phyloP scores from a whole-genome alignment of 2,329 filamentous ascomycete species.

The Fusarium annulatum region DNA sequence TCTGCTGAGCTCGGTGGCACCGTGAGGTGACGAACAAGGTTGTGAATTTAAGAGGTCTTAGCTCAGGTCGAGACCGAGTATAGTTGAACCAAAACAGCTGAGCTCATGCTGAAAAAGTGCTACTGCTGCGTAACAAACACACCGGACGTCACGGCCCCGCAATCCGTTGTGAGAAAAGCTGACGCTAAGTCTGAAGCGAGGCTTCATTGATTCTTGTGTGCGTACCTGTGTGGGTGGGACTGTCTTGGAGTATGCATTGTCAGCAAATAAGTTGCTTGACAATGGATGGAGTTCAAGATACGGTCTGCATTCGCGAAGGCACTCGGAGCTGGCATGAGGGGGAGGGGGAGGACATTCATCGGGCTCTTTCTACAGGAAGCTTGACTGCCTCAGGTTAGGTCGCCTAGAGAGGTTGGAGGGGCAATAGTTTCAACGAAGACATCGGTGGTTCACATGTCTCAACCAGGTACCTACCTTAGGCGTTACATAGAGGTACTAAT shows the following conservation, averaged over 20 bases:
- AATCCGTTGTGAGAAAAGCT: conserved; percentile 19
- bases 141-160: conserved; percentile 36
- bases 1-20: background rate
- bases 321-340: conserved; percentile 7
- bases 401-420: conserved; percentile 5
- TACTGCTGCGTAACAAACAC: background rate
- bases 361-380: background rate
- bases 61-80: background rate
- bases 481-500: background rate
- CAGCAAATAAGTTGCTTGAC: conserved; percentile 21
- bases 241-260: background rate
- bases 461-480: background rate
- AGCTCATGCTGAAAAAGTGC: conserved; percentile 4
- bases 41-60: background rate
- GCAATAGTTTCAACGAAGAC: background rate
- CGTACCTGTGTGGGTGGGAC: conserved; percentile 1
- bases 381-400: background rate
- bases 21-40: background rate
- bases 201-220: conserved; percentile 19
- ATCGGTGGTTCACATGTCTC: background rate
- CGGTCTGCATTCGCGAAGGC: conserved; percentile 17
- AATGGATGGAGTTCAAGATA: conserved; percentile 18
- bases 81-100: background rate
- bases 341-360: background rate
- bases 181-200: conserved; percentile 27